Evolutionary conservation across 495 filamentous ascomycete genomes (phyloP).

Genomic region (Cladorrhinum samala): DNA sequence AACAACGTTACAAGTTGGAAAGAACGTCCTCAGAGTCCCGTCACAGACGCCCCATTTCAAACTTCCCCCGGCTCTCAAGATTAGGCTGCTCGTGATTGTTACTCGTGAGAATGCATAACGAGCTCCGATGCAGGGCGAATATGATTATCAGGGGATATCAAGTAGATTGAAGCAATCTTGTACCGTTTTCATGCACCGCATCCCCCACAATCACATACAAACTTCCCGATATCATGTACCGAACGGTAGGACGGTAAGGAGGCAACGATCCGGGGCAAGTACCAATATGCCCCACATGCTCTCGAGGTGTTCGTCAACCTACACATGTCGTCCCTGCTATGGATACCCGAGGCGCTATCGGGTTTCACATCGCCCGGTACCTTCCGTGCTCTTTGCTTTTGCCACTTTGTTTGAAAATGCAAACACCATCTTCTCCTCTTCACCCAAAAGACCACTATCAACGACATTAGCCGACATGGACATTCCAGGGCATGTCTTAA

Average conservation of each 20-base stretch:
- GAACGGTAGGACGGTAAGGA: neutral
- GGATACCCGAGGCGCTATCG: neutral
- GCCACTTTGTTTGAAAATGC: neutral
- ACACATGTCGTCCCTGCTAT: neutral
- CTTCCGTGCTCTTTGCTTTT: neutral
- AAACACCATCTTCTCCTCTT: conserved; percentile 4
- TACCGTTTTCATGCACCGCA: neutral
- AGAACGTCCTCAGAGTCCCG: neutral
- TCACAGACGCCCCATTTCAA: too few species aligned
- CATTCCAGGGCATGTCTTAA: conserved; percentile 5
- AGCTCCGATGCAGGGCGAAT: too few species aligned
- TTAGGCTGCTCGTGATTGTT: conserved; percentile 5
- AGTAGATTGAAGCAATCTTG: neutral
- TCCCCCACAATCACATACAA: neutral
- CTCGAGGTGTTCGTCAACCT: too few species aligned
- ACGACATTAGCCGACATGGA: conserved; percentile 22
- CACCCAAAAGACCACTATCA: conserved; percentile 16
- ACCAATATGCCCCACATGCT: neutral
- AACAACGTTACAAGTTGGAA: neutral
- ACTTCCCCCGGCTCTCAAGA: neutral
- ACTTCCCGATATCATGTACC: neutral
- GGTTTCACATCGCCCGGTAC: neutral
- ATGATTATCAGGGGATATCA: neutral
- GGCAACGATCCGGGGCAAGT: neutral
- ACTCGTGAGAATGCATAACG: too few species aligned